These are phyloP conservation scores for Coleophoma cylindrospora DNA, from an alignment of 2,329 filamentous ascomycete genomes.

Conservation along the genomic window DNA sequence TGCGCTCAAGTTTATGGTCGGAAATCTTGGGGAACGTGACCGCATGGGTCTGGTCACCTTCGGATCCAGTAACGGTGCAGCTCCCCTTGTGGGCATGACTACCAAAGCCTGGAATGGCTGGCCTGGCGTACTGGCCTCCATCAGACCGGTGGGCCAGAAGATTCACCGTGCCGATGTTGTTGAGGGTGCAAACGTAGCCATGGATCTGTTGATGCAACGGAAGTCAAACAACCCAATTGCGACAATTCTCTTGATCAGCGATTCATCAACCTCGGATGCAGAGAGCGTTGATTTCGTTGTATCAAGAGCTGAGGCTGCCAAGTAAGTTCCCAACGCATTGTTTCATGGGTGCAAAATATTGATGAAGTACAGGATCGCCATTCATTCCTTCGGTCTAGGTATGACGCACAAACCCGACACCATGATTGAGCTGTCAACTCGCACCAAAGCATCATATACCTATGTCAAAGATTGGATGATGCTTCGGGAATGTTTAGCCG, in stretches of 20 bases:
- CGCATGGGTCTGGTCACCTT: conserved; percentile 98
- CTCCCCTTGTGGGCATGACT: conserved; percentile 97
- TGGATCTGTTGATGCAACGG: conserved; percentile 97
- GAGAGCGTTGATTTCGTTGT: conserved; percentile 98
- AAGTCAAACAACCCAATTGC: conserved; percentile 94
- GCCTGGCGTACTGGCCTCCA: conserved; percentile 78
- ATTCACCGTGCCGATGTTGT: conserved; percentile 94
- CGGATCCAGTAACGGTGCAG: conserved; percentile 86
- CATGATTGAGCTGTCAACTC: conserved; percentile 93
- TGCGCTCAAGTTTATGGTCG: conserved; percentile 85
- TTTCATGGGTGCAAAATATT: conserved; percentile 10
- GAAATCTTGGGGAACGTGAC: conserved; percentile 84
- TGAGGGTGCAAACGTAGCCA: conserved; percentile 94
- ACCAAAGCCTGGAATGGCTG: conserved; percentile 92
- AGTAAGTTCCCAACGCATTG: conserved; percentile 50
- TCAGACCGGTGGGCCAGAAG: conserved; percentile 93
- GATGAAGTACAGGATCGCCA: conserved; percentile 63
- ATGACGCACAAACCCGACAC: conserved; percentile 98
- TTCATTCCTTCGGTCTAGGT: conserved; percentile 93
- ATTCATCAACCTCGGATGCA: conserved; percentile 88
- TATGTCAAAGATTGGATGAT: conserved; percentile 99
- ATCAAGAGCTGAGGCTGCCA: conserved; percentile 91
- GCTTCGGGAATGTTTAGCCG: conserved; percentile 91
- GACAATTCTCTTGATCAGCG: conserved; percentile 93
- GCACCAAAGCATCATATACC: conserved; percentile 94